phyloP scores from a whole-genome alignment of 1,284 basidiomycete species.

The Rhodotorula sp. region DNA sequence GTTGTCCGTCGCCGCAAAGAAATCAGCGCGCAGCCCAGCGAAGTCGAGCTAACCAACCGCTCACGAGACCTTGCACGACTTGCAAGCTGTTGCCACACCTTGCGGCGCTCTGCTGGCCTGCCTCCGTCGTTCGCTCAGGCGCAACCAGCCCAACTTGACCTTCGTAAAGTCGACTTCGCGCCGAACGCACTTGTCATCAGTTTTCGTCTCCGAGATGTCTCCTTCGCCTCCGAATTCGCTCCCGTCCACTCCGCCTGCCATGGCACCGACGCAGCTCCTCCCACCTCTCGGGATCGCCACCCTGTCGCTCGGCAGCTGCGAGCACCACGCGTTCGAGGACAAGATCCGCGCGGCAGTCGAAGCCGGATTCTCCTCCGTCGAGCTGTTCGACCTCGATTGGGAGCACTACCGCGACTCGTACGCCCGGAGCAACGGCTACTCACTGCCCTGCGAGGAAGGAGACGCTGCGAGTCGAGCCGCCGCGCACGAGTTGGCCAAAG shows the following conservation, averaged over 20 bases:
- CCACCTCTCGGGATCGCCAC: conserved; percentile 24
- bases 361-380: conserved; percentile 47
- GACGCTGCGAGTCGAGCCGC: conserved; percentile 40
- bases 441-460: conserved; percentile 23
- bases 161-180: too few species aligned
- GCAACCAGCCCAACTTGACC: too few species aligned
- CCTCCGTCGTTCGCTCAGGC: too few species aligned
- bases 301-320: conserved; percentile 41
- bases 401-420: conserved; percentile 43
- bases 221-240: not conserved
- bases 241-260: not conserved
- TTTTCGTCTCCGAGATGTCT: not conserved
- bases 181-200: not conserved
- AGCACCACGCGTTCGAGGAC: conserved; percentile 43
- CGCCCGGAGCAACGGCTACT: conserved; percentile 22
- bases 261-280: not conserved
- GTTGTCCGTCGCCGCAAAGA: too few species aligned
- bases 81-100: too few species aligned
- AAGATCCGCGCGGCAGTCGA: conserved; percentile 46
- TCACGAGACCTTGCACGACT: too few species aligned
- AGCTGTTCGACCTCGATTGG: conserved; percentile 49
- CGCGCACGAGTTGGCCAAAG: conserved; percentile 43
- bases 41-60: too few species aligned
- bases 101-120: too few species aligned
- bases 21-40: too few species aligned